Evolutionary conservation across 1,284 basidiomycete genomes (phyloP).

Genomic region (Vanrija sp.): DNA sequence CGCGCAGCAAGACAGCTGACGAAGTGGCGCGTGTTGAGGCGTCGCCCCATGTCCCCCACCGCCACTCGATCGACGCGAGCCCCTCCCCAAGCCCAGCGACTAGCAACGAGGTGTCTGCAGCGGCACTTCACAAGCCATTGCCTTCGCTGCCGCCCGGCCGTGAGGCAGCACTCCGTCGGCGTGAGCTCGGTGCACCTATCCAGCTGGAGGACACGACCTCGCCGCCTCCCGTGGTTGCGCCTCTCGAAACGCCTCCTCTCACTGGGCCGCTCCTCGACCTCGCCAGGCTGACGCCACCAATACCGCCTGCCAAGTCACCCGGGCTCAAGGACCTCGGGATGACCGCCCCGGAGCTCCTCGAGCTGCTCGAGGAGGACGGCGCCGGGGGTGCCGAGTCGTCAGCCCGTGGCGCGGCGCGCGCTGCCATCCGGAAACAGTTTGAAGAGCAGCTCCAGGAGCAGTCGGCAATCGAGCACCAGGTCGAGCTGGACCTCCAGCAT

Average conservation of each 20-base stretch:
- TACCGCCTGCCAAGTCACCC: not conserved
- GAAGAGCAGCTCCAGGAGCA: conserved; percentile 8
- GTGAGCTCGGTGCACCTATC: conserved; percentile 14
- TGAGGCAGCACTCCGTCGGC: conserved; percentile 32
- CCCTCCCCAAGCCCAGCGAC: not conserved
- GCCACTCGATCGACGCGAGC: not conserved
- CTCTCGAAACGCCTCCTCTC: too few relatives aligned
- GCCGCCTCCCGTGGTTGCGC: not conserved
- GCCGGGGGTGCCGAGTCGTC: conserved; percentile 10
- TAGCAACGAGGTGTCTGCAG: not conserved
- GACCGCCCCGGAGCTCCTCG: conserved; percentile 20
- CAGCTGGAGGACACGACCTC: not conserved
- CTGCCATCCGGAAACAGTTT: conserved; percentile 4
- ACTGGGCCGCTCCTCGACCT: too few relatives aligned
- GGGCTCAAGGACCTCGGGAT: not conserved
- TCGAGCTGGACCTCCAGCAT: not conserved
- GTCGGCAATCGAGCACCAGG: conserved; percentile 8
- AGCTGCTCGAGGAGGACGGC: conserved; percentile 24
- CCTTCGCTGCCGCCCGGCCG: conserved; percentile 24
- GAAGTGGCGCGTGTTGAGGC: not conserved
- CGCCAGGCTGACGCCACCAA: too few relatives aligned
- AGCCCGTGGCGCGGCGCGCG: conserved; percentile 23
- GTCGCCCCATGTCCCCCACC: not conserved
- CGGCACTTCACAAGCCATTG: not conserved
- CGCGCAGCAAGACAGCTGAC: too few relatives aligned